phyloP scores from a whole-genome alignment of 2,329 filamentous ascomycete genomes.

The Cladosporium phlei region DNA sequence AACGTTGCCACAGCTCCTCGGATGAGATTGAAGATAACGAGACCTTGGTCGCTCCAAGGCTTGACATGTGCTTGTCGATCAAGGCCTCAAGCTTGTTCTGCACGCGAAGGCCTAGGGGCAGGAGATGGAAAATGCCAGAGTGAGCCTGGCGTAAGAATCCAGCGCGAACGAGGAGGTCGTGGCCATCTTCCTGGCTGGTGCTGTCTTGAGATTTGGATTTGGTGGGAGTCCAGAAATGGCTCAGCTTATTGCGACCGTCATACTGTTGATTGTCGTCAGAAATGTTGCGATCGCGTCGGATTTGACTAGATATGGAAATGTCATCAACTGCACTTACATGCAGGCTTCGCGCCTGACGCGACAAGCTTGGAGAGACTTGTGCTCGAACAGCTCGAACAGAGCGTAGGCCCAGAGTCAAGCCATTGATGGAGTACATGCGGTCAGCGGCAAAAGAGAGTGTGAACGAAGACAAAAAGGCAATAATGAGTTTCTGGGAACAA shows the following conservation, averaged over 20 bases:
- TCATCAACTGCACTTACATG: conserved; percentile 14
- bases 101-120: conserved; percentile 80
- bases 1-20: conserved; percentile 75
- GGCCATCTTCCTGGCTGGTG: conserved; percentile 51
- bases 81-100: conserved; percentile 81
- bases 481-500: no score
- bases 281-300: neutral
- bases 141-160: conserved; percentile 61
- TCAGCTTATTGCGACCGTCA: conserved; percentile 59
- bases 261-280: conserved; percentile 36
- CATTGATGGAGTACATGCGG: conserved; percentile 9
- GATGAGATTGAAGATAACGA: conserved; percentile 82
- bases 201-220: conserved; percentile 36
- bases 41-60: conserved; percentile 69
- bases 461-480: no score
- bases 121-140: conserved; percentile 84
- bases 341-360: conserved; percentile 6
- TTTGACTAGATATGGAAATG: no score
- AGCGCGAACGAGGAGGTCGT: conserved; percentile 41
- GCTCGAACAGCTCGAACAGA: neutral
- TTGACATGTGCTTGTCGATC: conserved; percentile 84
- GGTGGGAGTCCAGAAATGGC: conserved; percentile 74
- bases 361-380: neutral
- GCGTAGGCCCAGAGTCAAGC: conserved; percentile 2
- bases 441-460: neutral